Base-by-base conservation (phyloP, 352 stramenopile genomes). In the Saprolegnia parasitica region DNA sequence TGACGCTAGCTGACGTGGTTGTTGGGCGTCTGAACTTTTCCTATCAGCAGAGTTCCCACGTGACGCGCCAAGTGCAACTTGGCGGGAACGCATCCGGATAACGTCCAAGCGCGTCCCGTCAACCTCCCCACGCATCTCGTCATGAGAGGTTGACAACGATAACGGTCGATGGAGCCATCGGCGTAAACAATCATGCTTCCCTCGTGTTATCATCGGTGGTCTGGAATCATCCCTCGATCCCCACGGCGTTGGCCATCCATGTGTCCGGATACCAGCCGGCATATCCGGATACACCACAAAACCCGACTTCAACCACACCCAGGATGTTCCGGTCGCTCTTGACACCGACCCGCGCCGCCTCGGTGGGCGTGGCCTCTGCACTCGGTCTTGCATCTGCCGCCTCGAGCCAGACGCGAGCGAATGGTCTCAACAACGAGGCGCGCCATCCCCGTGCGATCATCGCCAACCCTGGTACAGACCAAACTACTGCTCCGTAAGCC, bases 391-490 rank as follows among this genome's bases (percentile, higher is more conserved):
- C 21, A 1, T 24, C 13, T 37, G 45, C 40, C 10, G 21, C 58
- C 21, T 66, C 58, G 29, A 35, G 42, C 42, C 42, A 49, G 3
- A 49, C 13, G 11, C 52, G 52, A 16, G 24, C 52, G 3, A 60
- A 60, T 9, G 52, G 52, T 8, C 35, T 60, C 24, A 60, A 60
- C 35, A 60, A 60, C 20, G 52, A 60, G 35, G 63, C n/a, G 15
- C 42, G 63, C 13, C 63, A 58, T 1, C 46, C 63, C 4, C 63
- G 63, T 0, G 63, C 54, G 10, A 70, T 70, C 39, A 70, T 70
- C 46, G 13, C 63, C n/a, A 61, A 70, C 37, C 63, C 63, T 55
- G 63, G 63, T 68, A 60, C 4, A 45, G 6, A 60, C 52, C n/a
- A 18, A 54, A 29, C 16, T 23, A 23, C 10, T 18, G 21, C 49